A percentile compares a stretch with the other conserved stretches of the same genome.
Evolutionary conservation across 495 filamentous ascomycete genomes (phyloP).

Genomic region (Aspergillus steynii): DNA sequence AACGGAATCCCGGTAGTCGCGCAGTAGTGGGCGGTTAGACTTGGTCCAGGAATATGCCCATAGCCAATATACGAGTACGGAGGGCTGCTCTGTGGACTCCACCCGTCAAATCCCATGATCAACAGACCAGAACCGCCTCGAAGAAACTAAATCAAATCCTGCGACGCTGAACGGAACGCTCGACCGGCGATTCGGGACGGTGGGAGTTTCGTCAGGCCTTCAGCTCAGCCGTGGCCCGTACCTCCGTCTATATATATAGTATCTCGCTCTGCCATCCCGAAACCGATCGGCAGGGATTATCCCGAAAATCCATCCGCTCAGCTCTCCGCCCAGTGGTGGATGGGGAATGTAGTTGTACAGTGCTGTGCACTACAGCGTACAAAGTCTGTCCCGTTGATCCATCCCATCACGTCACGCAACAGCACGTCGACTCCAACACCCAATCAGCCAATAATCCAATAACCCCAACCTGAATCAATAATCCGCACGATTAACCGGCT

Average conservation of each 20-base stretch:
- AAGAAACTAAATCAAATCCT: no score
- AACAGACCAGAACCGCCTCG: neutral
- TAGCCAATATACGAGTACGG: no score
- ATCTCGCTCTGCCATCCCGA: neutral
- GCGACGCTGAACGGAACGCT: no score
- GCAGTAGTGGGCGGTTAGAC: no score
- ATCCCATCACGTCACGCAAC: neutral
- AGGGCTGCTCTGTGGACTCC: neutral
- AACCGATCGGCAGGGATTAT: neutral
- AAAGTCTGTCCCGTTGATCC: neutral
- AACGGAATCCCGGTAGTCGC: no score
- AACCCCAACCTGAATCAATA: no score
- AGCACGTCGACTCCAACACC: neutral
- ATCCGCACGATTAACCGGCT: neutral
- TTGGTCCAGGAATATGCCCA: no score
- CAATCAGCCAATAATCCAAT: no score
- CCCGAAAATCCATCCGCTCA: neutral
- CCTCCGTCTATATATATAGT: neutral
- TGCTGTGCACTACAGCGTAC: no score
- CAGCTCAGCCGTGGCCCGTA: neutral
- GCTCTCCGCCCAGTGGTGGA: no score
- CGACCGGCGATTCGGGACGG: no score
- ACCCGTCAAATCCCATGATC: neutral
- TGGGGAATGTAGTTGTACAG: no score
- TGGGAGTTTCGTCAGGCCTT: neutral